These are phyloP conservation scores for Backusella luteola DNA, from an alignment of 192 early-diverging fungal species.

Conservation along the genomic window DNA sequence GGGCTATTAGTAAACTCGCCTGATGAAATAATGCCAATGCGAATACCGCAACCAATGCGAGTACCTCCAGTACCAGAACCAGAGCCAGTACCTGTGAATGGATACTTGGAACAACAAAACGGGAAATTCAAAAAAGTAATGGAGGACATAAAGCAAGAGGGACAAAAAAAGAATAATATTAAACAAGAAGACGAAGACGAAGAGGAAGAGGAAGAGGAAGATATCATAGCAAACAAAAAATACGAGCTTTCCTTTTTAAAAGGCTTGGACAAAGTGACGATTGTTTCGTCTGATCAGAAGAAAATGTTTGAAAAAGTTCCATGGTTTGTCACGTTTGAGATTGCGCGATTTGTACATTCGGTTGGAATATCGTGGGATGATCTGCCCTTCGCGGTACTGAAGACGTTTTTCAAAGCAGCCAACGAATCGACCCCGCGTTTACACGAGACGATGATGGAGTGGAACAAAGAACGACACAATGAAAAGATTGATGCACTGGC, in stretches of 20 bases:
- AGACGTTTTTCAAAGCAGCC: not conserved
- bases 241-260: not conserved
- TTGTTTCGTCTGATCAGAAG: not conserved
- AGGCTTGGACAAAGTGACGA: not conserved
- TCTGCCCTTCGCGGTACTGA: not conserved
- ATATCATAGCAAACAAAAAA: not conserved
- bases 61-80: no score
- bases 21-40: not conserved
- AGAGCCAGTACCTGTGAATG: not conserved
- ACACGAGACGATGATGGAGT: conserved; percentile 6
- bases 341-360: conserved; percentile 2
- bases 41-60: not conserved
- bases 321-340: conserved; percentile 13
- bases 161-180: not conserved
- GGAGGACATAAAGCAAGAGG: not conserved
- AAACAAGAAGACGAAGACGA: not conserved
- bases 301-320: not conserved
- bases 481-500: not conserved
- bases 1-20: not conserved
- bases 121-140: not conserved
- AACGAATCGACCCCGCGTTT: not conserved
- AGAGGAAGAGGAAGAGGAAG: not conserved
- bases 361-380: not conserved
- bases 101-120: not conserved
- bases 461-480: not conserved